Percentiles rank a stretch among this genome's conserved stretches.
Evolutionary conservation across 495 filamentous ascomycete genomes (phyloP).

Genomic region (Melanomma pulvis-pyrius): DNA sequence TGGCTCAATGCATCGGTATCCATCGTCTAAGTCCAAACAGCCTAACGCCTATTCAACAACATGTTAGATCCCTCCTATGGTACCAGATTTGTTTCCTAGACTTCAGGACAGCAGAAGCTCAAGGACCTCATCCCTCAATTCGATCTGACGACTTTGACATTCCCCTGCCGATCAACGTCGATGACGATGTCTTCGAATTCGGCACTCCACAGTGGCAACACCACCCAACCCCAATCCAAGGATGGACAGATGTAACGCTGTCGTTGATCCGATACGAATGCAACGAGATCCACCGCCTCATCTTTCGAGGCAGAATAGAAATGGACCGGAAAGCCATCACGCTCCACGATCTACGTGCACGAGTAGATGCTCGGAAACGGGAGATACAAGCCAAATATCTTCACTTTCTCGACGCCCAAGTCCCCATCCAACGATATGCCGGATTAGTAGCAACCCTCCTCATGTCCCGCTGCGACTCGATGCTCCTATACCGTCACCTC

Average conservation of each 20-base stretch:
- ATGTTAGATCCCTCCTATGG: conserved; percentile 37
- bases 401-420: conserved; percentile 26
- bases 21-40: conserved; percentile 30
- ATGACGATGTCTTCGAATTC: conserved; percentile 41
- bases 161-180: conserved; percentile 34
- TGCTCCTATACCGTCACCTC: conserved; percentile 39
- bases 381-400: conserved; percentile 37
- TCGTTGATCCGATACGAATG: conserved; percentile 40
- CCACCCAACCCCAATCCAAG: conserved; percentile 27
- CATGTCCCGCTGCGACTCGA: conserved; percentile 37
- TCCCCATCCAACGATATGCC: conserved; percentile 37
- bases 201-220: conserved; percentile 33
- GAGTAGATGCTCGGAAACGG: conserved; percentile 32
- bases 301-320: conserved; percentile 37
- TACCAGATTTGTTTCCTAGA: conserved; percentile 39
- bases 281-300: conserved; percentile 37
- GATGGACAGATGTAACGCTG: conserved; percentile 36
- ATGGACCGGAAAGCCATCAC: conserved; percentile 36
- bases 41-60: conserved; percentile 33
- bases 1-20: conserved; percentile 39
- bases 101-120: conserved; percentile 37
- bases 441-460: conserved; percentile 36
- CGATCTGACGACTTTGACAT: conserved; percentile 38
- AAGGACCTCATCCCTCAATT: conserved; percentile 38
- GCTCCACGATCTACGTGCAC: conserved; percentile 28